phyloP scores from a whole-genome alignment of 257 asterid species.

The Anisodus acutangulus region DNA sequence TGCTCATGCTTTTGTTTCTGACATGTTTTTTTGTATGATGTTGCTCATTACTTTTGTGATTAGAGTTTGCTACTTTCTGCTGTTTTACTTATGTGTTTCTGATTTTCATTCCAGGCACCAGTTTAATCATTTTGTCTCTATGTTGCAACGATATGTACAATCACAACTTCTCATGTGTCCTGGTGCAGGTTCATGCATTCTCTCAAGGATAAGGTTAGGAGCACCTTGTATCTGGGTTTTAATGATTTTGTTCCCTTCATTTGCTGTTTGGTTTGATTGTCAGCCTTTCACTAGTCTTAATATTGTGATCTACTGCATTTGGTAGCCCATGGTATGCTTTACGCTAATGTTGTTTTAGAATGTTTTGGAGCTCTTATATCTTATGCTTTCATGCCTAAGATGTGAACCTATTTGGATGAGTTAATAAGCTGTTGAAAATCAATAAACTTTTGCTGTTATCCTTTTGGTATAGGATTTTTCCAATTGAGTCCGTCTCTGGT shows the following conservation, averaged over 20 bases:
- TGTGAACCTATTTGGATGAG: constrained; percentile 20
- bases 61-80: not conserved
- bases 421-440: constrained; percentile 4
- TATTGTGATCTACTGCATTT: not conserved
- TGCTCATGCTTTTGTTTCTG: not conserved
- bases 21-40: constrained; percentile 7
- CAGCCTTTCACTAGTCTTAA: not conserved
- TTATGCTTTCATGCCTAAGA: constrained; percentile 7
- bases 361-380: constrained; percentile 14
- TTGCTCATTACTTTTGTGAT: not conserved
- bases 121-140: constrained; percentile 79
- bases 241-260: constrained; percentile 6
- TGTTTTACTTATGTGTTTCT: constrained; percentile 24
- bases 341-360: not conserved
- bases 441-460: not conserved
- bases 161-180: constrained; percentile 95
- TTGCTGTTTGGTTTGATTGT: not conserved
- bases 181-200: constrained; percentile 85
- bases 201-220: constrained; percentile 74
- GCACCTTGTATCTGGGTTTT: constrained; percentile 35
- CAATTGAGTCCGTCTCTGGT: not conserved
- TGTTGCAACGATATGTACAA: constrained; percentile 86
- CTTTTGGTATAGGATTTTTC: not conserved
- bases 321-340: not conserved
- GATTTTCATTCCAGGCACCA: constrained; percentile 72